Evolutionary conservation across 176 grass and related monocot genomes (phyloP), one percentile per base, ranked within the genome.

Genomic region (Raddia distichophylla): DNA sequence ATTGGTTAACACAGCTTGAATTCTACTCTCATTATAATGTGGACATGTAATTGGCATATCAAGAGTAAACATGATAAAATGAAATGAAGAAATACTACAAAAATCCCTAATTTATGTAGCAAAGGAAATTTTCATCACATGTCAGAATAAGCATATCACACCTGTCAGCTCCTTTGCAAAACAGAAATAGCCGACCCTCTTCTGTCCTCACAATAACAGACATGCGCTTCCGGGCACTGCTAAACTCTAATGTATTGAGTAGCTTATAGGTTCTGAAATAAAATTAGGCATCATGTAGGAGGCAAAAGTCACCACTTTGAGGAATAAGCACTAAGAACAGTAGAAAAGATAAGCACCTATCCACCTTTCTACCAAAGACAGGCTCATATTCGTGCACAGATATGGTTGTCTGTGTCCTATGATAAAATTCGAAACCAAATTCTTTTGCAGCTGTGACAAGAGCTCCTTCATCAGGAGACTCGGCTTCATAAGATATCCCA

Each of bases 161-260:
- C 94, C 89, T 97, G 77, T 97, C 94, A 55, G 94, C 94, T n/a
- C 94, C 94, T 90, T 97, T 97, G 83, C 85, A 92, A 60, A 97
- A 90, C 15, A 97, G 68, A 72, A 94, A 84, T 72, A 97, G 71
- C 42, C 27, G 87, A 45, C 84, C 90, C 32, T 94, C 89, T 69
- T 92, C 87, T 16, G 93, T 93, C 81, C 70, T 84, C 80, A 97
- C 83, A 76, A 97, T 94, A 63, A 92, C 90, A 85, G 94, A 97
- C 94, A 97, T 97, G 40, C 94, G 88, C 77, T 97, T 97, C n/a
- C 94, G 85, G 10, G 92, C 75, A 83, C 94, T 94, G 80, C 85
- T 97, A 73, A 97, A 97, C 80, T 97, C 94, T 62, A 97, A 77
- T 56, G 89, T 84, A 78, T 97, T 97, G 72, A 97, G 93, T 55